Conservation (phyloP, 2,329 filamentous ascomycete genomes). For the Xylaria sp. region DNA sequence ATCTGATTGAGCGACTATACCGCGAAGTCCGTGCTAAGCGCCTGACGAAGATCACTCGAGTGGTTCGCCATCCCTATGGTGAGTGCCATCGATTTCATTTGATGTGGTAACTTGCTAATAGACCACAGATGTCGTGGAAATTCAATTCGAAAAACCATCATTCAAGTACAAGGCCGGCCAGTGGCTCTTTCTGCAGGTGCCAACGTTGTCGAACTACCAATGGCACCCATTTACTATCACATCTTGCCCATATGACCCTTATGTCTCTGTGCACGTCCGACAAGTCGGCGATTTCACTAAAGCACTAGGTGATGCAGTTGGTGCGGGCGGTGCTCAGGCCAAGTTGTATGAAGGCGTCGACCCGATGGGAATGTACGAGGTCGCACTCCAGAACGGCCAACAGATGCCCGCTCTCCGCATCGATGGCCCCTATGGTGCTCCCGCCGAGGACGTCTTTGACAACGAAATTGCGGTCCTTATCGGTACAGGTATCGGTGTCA, state of each 20-base stretch:
- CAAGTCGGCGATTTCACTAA: constrained; percentile 97
- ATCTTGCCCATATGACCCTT: constrained; percentile 94
- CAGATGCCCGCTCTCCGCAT: constrained; percentile 89
- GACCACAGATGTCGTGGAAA: constrained; percentile 81
- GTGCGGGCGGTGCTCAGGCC: constrained; percentile 83
- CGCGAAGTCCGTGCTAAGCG: constrained; percentile 86
- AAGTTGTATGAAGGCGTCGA: constrained; percentile 92
- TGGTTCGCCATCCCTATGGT: constrained; percentile 95
- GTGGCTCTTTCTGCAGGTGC: constrained; percentile 96
- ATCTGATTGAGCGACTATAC: constrained; percentile 86
- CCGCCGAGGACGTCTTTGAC: constrained; percentile 95
- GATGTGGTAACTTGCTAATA: constrained; percentile 37
- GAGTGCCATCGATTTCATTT: constrained; percentile 42
- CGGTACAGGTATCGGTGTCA: constrained; percentile 86
- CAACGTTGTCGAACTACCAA: constrained; percentile 84
- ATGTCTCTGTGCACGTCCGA: constrained; percentile 91
- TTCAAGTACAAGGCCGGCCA: constrained; percentile 99
- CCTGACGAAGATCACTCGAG: constrained; percentile 87
- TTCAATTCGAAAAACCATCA: constrained; percentile 94
- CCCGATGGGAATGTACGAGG: constrained; percentile 96
- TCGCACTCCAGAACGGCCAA: constrained; percentile 90
- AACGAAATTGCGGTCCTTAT: constrained; percentile 88
- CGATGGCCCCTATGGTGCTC: constrained; percentile 94
- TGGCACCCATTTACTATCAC: constrained; percentile 99
- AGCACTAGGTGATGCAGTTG: constrained; percentile 92